Conservation (phyloP, 345 rosid genomes). For the Dipteronia sinensis region DNA sequence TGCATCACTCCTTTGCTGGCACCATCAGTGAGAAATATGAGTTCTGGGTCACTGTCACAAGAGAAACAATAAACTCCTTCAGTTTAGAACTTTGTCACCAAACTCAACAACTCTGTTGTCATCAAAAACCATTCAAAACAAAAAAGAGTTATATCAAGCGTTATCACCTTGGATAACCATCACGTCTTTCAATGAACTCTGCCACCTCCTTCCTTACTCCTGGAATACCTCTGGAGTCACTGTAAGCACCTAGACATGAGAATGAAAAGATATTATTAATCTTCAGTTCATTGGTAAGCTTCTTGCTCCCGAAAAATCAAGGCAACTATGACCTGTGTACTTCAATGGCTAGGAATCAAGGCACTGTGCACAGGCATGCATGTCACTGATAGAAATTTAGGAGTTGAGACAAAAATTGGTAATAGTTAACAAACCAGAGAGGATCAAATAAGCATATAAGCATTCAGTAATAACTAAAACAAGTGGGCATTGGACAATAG, state of each 20-base stretch:
- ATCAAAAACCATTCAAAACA: not conserved
- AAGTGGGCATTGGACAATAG: not conserved
- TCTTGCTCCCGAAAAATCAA: not conserved
- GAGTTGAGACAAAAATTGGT: not conserved
- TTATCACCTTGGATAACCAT: conserved; percentile 91
- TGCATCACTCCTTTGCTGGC: conserved; percentile 99
- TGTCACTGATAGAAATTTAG: not conserved
- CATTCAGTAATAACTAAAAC: not conserved
- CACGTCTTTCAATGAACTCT: conserved; percentile 88
- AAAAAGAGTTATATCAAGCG: conserved; percentile 16
- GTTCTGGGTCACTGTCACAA: conserved; percentile 84
- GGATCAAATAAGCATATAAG: not conserved
- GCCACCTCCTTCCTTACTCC: conserved; percentile 95
- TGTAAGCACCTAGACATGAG: conserved; percentile 76
- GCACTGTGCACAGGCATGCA: not conserved
- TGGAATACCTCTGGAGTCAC: conserved; percentile 94
- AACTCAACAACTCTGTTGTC: conserved; percentile 1
- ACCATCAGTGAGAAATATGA: conserved; percentile 95
- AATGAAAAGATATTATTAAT: conserved; percentile 12
- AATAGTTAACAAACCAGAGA: not conserved
- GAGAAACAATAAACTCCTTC: conserved; percentile 28
- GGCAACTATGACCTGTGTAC: not conserved
- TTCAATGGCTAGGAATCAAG: not conserved
- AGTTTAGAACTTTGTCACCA: conserved; percentile 25
- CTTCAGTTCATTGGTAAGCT: not conserved